Percentiles rank a stretch among this genome's conserved stretches.
phyloP scores from a whole-genome alignment of 495 filamentous ascomycete species.

The Corynascus novoguineensis region DNA sequence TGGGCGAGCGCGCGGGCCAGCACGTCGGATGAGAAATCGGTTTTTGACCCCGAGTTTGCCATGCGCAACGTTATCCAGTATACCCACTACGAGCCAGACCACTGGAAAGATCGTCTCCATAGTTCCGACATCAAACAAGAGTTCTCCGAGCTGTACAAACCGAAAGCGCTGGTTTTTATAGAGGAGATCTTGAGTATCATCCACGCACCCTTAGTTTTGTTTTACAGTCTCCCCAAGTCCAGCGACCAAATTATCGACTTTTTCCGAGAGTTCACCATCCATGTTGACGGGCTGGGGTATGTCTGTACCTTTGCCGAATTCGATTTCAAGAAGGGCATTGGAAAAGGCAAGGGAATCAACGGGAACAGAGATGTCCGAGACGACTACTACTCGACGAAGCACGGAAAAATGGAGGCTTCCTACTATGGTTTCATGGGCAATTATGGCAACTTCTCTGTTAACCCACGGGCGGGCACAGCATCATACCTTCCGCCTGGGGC shows the following conservation, averaged over 20 bases:
- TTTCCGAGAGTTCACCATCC: slow-evolving; percentile 94
- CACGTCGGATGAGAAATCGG: slow-evolving; percentile 78
- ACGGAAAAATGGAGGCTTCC: slow-evolving; percentile 94
- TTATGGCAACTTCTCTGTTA: slow-evolving; percentile 74
- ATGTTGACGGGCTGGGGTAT: slow-evolving; percentile 92
- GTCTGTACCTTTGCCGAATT: slow-evolving; percentile 98
- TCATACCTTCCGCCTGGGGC: slow-evolving; percentile 43
- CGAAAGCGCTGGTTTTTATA: slow-evolving; percentile 83
- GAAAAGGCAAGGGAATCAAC: slow-evolving; percentile 37
- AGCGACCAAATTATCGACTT: slow-evolving; percentile 94
- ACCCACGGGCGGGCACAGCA: slow-evolving; percentile 51
- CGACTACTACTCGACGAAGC: slow-evolving; percentile 90
- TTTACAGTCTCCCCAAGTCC: slow-evolving; percentile 80
- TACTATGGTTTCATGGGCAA: slow-evolving; percentile 91
- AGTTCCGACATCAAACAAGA: slow-evolving; percentile 79
- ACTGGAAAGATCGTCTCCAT: slow-evolving; percentile 85
- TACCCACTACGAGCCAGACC: slow-evolving; percentile 80
- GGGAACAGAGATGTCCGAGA: slow-evolving; percentile 66
- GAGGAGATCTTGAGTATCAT: slow-evolving; percentile 91
- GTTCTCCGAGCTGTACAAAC: slow-evolving; percentile 80
- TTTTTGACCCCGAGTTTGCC: slow-evolving; percentile 88
- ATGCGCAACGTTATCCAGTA: slow-evolving; percentile 82
- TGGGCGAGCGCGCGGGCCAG: slow-evolving; percentile 75
- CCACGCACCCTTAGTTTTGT: slow-evolving; percentile 83
- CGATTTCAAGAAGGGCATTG: slow-evolving; percentile 81